These are phyloP conservation scores for Nothophaeocryptopus gaeumannii DNA, from an alignment of 2,329 filamentous ascomycete species.

Conservation along the genomic window DNA sequence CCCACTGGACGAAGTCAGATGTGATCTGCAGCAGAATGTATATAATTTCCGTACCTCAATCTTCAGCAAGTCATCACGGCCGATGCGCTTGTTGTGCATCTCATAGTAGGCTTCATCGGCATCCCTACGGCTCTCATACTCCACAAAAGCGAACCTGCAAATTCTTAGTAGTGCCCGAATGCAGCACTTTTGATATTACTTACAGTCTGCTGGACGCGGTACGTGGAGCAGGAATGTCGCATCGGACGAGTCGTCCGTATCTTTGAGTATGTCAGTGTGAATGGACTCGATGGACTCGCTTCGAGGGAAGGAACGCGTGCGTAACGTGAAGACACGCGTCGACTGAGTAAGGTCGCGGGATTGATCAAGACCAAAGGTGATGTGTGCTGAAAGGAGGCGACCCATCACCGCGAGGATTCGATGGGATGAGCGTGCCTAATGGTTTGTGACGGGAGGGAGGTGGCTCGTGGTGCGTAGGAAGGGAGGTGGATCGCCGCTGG, in stretches of 20 bases:
- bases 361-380: not conserved
- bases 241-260: constrained; percentile 95
- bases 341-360: not conserved
- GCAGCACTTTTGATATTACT: constrained; percentile 45
- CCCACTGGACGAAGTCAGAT: constrained; percentile 67
- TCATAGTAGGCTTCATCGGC: constrained; percentile 98
- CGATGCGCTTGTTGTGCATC: constrained; percentile 99
- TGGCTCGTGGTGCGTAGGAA: constrained; percentile 3
- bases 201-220: constrained; percentile 93
- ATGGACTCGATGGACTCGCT: constrained; percentile 6
- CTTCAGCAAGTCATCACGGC: constrained; percentile 91
- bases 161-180: constrained; percentile 37
- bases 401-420: not conserved
- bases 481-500: constrained; percentile 5
- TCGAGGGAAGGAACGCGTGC: not conserved
- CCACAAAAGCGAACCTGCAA: constrained; percentile 87
- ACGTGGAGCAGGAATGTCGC: constrained; percentile 94
- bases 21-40: not conserved
- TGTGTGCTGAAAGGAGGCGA: not conserved
- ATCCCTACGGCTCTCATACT: constrained; percentile 97
- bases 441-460: not conserved
- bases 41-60: constrained; percentile 72
- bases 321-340: not conserved
- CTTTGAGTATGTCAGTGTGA: constrained; percentile 56
- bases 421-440: not conserved